Evolutionary conservation across 1,284 basidiomycete species (phyloP), one percentile per base, ranked within the genome.

Genomic region (Ceratobasidium sp.): DNA sequence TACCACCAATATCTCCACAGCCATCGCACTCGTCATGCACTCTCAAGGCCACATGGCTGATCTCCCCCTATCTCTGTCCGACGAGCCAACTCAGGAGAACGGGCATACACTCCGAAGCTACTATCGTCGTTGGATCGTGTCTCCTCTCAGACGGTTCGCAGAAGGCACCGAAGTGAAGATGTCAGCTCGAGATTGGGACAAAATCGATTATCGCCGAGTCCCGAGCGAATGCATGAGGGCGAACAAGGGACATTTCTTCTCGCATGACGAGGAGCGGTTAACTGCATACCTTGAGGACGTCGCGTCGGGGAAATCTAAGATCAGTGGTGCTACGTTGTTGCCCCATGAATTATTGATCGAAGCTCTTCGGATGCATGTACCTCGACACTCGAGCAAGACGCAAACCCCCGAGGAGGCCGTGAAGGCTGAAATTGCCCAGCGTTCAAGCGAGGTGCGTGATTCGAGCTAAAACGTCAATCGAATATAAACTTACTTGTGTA

Each of bases 311-410:
- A 87, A 87, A 81, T 85, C 83, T 80, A 85, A 79, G 41, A 91
- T 93, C 77, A 89, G 87, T 77, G 91, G 91, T 1, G 90, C 90
- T 0, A 89, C 90, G 1, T 87, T 92, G 20, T 82, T 90, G 76
- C 91, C 91, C 0, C 90, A 92, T 80, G 84, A 88, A 80, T 84
- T 92, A 27, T 84, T 90, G 23, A 81, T 80, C 14, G 83, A 89
- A 77, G 86, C 86, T 0, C 35, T 85, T 2, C 62, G 41, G 27
- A 46, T 54, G 46, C n/a, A 10, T 18, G 35, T 7, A 18, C 18
- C 23, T 35, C 44, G 3, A 5, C 16, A 4, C 23, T 18, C 1
- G 8, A 35, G 50, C 12, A 68, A 38, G 41, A 54, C 23, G 12
- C 46, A 48, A 7, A 20, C 76, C 2, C 55, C 73, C 7, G 41